Base-by-base conservation (phyloP, 2,329 filamentous ascomycete species). In the Capronia americana region DNA sequence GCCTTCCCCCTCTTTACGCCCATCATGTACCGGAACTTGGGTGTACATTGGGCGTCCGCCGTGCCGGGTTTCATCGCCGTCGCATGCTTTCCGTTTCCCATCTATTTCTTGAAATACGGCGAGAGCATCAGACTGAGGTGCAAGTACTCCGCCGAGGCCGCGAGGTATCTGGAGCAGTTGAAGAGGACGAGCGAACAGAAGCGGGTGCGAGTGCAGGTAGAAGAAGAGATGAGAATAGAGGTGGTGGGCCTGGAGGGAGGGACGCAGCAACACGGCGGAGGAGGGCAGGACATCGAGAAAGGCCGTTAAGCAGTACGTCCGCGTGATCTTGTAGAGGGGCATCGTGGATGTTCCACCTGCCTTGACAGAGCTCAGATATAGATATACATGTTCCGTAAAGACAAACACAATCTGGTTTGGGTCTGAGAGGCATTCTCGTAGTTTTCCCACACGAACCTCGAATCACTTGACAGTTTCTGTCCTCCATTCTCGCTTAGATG, bases 1-100 rank as follows among this genome's bases (percentile, higher is more conserved):
- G 78, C 76, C 5, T 83, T 83, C 68, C 81, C 81, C 3, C 73
- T 83, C 8, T 82, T 83, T 74, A 82, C 80, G 8, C 76, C 73
- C 2, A 74, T 79, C 26, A 78, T 83, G 77, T 83, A 82, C 58
- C 24, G 75, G 2, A 71, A 75, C 24, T 72, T 83, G 26, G 80
- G 81, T 3, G 80, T 82, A 14, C 79, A 82, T 62, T 84, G 82
- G 82, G 82, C 80, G 6, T 78, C 78, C 8, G 78, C 76, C 20
- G 71, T 83, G 17, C 80, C 80, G 0, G 82, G 75, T 0, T 83
- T 83, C 68, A 63, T 83, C 44, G 79, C 81, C 1, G 67, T 83
- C 17, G 75, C 76, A 2, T 80, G 79, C 41, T 75, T 81, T 11
- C 79, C 79, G 1, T 79, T 81, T 63, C 79, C 79, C 11, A 64